Conservation (phyloP, 1,284 basidiomycete species). For the Sutorius eximius region DNA sequence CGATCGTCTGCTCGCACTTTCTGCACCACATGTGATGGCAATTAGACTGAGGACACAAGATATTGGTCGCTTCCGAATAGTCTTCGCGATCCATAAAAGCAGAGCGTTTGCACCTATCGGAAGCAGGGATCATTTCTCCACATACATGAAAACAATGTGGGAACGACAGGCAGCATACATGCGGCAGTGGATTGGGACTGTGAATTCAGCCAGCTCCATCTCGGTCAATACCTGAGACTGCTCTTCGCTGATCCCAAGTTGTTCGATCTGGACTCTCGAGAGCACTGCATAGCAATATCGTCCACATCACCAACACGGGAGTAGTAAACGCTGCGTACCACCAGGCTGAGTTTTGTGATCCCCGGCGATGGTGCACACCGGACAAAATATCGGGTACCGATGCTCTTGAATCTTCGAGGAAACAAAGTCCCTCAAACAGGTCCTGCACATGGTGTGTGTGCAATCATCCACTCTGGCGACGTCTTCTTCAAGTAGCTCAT, state of each 20-base stretch:
- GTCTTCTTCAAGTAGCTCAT: constrained; percentile 46
- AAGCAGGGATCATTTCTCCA: background rate
- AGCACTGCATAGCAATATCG: constrained; percentile 37
- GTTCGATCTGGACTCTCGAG: constrained; percentile 41
- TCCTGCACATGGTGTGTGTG: constrained; percentile 53
- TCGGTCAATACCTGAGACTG: constrained; percentile 52
- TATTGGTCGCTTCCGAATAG: constrained; percentile 39
- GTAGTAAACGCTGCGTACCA: constrained; percentile 33
- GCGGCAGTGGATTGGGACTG: constrained; percentile 45
- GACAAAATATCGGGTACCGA: constrained; percentile 62
- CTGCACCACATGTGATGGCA: constrained; percentile 58
- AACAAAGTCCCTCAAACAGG: constrained; percentile 50
- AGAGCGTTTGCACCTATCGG: constrained; percentile 44
- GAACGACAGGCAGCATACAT: background rate
- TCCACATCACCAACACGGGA: background rate
- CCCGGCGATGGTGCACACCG: constrained; percentile 44
- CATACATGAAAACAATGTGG: no score
- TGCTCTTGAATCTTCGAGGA: constrained; percentile 49
- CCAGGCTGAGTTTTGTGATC: constrained; percentile 33
- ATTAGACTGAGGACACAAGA: constrained; percentile 46
- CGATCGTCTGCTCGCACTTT: constrained; percentile 47
- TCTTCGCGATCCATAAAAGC: constrained; percentile 53
- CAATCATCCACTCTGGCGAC: constrained; percentile 51
- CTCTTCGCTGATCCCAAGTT: constrained; percentile 50
- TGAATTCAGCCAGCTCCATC: constrained; percentile 53